phyloP scores from a whole-genome alignment of 257 asterid species.

The Primulina tabacum region DNA sequence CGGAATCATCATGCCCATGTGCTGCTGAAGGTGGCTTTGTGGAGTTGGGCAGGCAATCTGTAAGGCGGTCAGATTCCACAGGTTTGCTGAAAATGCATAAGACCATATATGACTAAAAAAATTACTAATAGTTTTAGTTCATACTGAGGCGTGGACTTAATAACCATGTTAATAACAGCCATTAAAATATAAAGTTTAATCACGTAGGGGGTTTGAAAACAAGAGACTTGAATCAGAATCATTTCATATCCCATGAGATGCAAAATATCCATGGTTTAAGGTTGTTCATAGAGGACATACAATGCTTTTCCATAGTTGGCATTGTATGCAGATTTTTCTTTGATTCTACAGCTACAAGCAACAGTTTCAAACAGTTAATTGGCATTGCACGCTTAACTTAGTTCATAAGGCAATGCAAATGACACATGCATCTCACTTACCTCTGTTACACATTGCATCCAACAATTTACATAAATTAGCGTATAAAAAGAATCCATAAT shows the following conservation, averaged over 20 bases:
- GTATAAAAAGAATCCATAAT: background rate
- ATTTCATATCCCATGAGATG: background rate
- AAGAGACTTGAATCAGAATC: no score
- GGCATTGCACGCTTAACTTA: background rate
- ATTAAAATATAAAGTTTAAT: no score
- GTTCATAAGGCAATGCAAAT: background rate
- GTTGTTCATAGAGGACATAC: background rate
- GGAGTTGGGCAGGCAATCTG: slow-evolving; percentile 84
- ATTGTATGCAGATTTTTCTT: background rate
- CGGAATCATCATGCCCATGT: slow-evolving; percentile 49
- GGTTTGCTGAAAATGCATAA: slow-evolving; percentile 71
- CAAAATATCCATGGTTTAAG: background rate
- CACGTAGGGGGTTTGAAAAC: background rate
- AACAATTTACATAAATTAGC: background rate
- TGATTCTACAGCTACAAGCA: background rate
- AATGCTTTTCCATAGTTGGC: background rate
- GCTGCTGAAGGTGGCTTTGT: slow-evolving; percentile 67
- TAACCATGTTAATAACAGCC: slow-evolving; percentile 10
- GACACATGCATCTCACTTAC: background rate
- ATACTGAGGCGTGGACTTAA: background rate
- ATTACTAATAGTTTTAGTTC: background rate
- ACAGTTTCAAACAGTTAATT: background rate
- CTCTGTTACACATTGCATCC: background rate
- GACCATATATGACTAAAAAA: slow-evolving; percentile 20
- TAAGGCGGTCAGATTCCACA: slow-evolving; percentile 84